Conservation (phyloP, 352 stramenopile genomes). For the Globisporangium carolinianum region DNA sequence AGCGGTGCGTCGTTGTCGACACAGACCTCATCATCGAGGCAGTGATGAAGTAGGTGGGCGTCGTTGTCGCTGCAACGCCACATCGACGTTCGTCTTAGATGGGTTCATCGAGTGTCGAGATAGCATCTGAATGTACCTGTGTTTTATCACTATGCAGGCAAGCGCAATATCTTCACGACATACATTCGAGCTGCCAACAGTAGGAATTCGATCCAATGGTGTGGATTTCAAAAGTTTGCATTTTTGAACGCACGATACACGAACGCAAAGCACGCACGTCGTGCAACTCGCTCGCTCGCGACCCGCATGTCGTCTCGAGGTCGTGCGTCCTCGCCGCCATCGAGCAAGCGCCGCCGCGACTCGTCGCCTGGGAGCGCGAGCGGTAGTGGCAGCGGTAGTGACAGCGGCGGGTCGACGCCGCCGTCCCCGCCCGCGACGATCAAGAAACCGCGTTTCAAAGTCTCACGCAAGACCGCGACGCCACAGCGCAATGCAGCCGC, state of each 20-base stretch:
- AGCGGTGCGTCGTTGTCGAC: too few relatives aligned
- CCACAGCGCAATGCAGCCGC: constrained; percentile 3
- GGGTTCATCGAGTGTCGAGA: too few relatives aligned
- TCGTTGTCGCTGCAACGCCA: too few relatives aligned
- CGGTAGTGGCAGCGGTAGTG: not conserved
- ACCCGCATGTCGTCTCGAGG: constrained; percentile 8
- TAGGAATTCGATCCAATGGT: too few relatives aligned
- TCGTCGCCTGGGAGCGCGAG: constrained; percentile 5
- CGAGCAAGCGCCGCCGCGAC: constrained; percentile 9
- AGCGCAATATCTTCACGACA: too few relatives aligned
- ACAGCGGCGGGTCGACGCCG: not conserved
- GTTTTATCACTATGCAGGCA: too few relatives aligned
- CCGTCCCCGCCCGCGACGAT: constrained; percentile 8
- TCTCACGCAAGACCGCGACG: constrained; percentile 10
- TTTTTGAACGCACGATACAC: constrained; percentile 2
- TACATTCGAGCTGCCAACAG: too few relatives aligned
- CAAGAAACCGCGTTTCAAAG: constrained; percentile 15
- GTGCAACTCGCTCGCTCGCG: not conserved
- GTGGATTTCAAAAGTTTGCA: constrained; percentile 14
- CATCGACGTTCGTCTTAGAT: too few relatives aligned
- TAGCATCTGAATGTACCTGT: too few relatives aligned
- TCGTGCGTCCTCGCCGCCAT: constrained; percentile 9
- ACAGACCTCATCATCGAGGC: too few relatives aligned
- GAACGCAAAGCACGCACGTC: not conserved
- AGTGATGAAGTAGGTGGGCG: too few relatives aligned